These are phyloP conservation scores for Dactylella cylindrospora DNA, from an alignment of 2,329 filamentous ascomycete species.

Conservation along the genomic window DNA sequence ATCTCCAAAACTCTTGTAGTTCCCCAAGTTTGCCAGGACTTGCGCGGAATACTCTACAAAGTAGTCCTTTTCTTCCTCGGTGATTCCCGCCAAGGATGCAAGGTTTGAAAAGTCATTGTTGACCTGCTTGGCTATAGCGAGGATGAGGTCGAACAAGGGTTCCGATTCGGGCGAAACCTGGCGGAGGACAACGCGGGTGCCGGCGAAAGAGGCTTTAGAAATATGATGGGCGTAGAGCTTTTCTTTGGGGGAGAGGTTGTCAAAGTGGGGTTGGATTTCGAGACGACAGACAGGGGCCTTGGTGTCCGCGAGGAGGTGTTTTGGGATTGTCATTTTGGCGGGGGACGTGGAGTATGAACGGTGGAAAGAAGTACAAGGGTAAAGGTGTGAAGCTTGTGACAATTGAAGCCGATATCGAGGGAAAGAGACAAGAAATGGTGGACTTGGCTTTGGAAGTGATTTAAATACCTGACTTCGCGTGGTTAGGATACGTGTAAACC, in stretches of 20 bases:
- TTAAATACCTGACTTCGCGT: no score
- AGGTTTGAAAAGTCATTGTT: slow-evolving; percentile 71
- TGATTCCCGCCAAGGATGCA: slow-evolving; percentile 65
- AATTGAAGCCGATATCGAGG: neutral
- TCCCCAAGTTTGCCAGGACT: slow-evolving; percentile 77
- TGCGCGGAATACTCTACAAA: slow-evolving; percentile 77
- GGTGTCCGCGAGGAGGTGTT: slow-evolving; percentile 72
- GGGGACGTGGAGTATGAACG: neutral
- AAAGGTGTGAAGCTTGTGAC: neutral
- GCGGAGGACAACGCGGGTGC: slow-evolving; percentile 74
- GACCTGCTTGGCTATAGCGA: slow-evolving; percentile 67
- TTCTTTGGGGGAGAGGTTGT: slow-evolving; percentile 71
- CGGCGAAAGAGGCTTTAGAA: slow-evolving; percentile 71
- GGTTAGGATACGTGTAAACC: no score
- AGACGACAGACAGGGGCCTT: slow-evolving; percentile 85
- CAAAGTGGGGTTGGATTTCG: slow-evolving; percentile 90
- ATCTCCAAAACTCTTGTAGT: slow-evolving; percentile 83
- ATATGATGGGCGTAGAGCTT: slow-evolving; percentile 91
- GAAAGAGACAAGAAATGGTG: slow-evolving; percentile 4
- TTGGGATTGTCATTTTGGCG: slow-evolving; percentile 23
- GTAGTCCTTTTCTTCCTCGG: slow-evolving; percentile 63
- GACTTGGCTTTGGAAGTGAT: slow-evolving; percentile 19
- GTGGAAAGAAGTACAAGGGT: neutral
- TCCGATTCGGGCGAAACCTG: slow-evolving; percentile 82
- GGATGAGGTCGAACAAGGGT: slow-evolving; percentile 76